These are phyloP conservation scores for Pythium rishiriense DNA, from an alignment of 352 stramenopile genomes.

Conservation along the genomic window DNA sequence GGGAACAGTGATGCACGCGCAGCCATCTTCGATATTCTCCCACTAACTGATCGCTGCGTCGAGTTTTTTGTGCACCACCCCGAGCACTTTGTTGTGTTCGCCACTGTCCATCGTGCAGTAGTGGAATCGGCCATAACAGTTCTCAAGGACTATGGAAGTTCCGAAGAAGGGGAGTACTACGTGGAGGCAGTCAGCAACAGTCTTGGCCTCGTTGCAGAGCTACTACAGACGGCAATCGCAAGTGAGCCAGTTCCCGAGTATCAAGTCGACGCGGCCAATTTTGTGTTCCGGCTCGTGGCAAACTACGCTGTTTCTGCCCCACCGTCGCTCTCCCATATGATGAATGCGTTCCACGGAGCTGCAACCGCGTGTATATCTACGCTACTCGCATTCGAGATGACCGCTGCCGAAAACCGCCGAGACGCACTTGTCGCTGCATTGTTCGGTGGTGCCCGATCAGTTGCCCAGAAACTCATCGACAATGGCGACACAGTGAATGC, in stretches of 20 bases:
- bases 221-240: conserved; percentile 12
- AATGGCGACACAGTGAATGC: conserved; percentile 21
- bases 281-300: conserved; percentile 16
- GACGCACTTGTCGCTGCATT: conserved; percentile 4
- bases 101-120: conserved; percentile 22
- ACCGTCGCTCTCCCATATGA: conserved; percentile 14
- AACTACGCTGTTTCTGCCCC: conserved; percentile 12
- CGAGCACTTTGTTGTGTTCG: conserved; percentile 12
- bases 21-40: conserved; percentile 21
- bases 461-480: conserved; percentile 25
- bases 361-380: neutral
- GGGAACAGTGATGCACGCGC: neutral
- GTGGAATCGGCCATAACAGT: conserved; percentile 21
- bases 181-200: conserved; percentile 19
- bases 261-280: conserved; percentile 15
- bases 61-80: conserved; percentile 26
- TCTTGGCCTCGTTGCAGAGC: conserved; percentile 10
- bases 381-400: neutral
- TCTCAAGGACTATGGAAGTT: conserved; percentile 5
- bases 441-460: neutral
- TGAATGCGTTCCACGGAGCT: conserved; percentile 11
- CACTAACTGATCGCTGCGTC: conserved; percentile 20
- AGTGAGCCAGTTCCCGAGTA: conserved; percentile 13
- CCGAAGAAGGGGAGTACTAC: conserved; percentile 26
- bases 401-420: neutral